phyloP scores from a whole-genome alignment of 2,329 filamentous ascomycete species.

The Paecilomyces formosus region DNA sequence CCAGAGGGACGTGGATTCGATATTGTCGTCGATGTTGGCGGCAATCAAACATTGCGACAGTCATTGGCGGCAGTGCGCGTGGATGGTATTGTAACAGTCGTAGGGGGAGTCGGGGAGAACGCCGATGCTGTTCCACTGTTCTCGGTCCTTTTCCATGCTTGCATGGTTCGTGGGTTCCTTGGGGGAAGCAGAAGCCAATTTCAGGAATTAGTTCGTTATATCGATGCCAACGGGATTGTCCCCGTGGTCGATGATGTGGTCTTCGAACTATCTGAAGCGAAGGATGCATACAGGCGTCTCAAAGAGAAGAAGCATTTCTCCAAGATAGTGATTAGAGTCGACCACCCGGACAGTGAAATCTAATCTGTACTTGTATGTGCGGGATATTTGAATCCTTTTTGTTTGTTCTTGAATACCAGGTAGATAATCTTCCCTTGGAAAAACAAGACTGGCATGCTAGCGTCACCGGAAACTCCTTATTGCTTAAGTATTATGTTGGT shows the following conservation, averaged over 20 bases:
- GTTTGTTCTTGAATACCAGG: too few relatives aligned
- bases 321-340: too few relatives aligned
- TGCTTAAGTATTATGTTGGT: too few relatives aligned
- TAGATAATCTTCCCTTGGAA: too few relatives aligned
- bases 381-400: too few relatives aligned
- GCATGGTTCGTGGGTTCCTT: slow-evolving; percentile 25
- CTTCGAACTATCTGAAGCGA: slow-evolving; percentile 23
- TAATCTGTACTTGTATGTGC: too few relatives aligned
- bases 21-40: slow-evolving; percentile 34
- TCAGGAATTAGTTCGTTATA: slow-evolving; percentile 24
- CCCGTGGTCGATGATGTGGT: slow-evolving; percentile 26
- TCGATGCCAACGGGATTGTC: slow-evolving; percentile 15
- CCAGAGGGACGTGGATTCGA: slow-evolving; percentile 31
- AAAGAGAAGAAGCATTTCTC: too few relatives aligned
- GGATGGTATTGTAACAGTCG: slow-evolving; percentile 33
- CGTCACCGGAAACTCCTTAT: too few relatives aligned
- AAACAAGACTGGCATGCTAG: too few relatives aligned
- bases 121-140: neutral
- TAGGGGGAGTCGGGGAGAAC: slow-evolving; percentile 17
- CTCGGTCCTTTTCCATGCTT: slow-evolving; percentile 18
- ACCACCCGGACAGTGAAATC: too few relatives aligned
- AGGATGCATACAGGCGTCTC: slow-evolving; percentile 9
- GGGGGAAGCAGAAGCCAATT: slow-evolving; percentile 28
- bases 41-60: slow-evolving; percentile 34
- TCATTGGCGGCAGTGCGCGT: slow-evolving; percentile 29